Percentiles rank a stretch among this genome's conserved stretches.
Conservation (phyloP, 2,329 filamentous ascomycete genomes). For the Akanthomyces uredinophilus region DNA sequence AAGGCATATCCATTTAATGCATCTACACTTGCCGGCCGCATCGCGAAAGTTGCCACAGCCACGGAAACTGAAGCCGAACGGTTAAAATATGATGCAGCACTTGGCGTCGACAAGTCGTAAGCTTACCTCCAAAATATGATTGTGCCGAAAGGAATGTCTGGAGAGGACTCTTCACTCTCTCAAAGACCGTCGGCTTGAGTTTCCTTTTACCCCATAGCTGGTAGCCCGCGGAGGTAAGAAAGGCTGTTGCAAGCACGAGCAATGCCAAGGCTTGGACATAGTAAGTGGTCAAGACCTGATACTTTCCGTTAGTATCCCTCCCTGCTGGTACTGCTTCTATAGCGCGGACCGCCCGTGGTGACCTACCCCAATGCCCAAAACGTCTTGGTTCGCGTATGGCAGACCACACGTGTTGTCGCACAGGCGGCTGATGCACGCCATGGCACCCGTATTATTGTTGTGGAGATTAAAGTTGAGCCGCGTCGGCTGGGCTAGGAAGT, state of each 20-base stretch:
- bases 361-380: neutral
- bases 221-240: neutral
- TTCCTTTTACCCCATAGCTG: neutral
- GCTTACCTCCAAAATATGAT: slow-evolving; percentile 1
- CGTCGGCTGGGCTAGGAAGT: neutral
- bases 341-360: neutral
- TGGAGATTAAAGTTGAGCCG: neutral
- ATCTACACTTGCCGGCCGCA: neutral
- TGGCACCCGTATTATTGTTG: neutral
- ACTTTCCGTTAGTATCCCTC: neutral
- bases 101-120: neutral
- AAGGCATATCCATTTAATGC: neutral
- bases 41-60: slow-evolving; percentile 2
- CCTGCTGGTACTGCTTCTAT: neutral
- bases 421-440: slow-evolving; percentile 2
- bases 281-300: slow-evolving; percentile 1
- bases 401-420: slow-evolving; percentile 1
- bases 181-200: neutral
- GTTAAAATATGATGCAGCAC: neutral
- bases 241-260: neutral
- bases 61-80: neutral
- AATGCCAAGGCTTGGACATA: neutral
- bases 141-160: neutral
- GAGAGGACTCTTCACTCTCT: neutral
- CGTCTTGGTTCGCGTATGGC: slow-evolving; percentile 1